Percentiles rank a stretch among this genome's conserved stretches.
phyloP scores from a whole-genome alignment of 73 alveolate genomes.

The Paramecium octaurelia region DNA sequence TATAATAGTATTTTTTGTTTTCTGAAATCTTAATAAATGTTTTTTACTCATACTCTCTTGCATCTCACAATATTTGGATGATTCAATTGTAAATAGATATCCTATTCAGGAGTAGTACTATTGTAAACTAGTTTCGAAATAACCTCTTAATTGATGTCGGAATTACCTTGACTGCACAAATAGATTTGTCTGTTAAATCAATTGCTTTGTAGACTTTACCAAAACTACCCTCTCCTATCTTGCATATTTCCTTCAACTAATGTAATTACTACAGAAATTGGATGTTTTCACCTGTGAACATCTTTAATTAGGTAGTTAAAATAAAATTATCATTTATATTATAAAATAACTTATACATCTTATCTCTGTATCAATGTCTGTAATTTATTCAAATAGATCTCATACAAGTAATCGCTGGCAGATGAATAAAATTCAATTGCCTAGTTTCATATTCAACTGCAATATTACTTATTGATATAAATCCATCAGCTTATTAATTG shows the following conservation, averaged over 20 bases:
- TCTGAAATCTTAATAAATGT: conserved; percentile 40
- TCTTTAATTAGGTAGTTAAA: neutral
- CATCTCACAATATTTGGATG: conserved; percentile 56
- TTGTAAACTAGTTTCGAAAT: neutral
- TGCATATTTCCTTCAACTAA: neutral
- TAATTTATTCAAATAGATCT: conserved; percentile 19
- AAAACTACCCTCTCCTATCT: conserved; percentile 36
- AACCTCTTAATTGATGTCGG: neutral
- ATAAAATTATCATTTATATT: conserved; percentile 31
- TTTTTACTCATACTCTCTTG: conserved; percentile 17
- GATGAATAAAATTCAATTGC: conserved; percentile 50
- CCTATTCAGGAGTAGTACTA: neutral
- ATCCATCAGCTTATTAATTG: conserved; percentile 31
- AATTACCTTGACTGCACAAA: conserved; percentile 42
- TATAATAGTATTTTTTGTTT: conserved; percentile 45
- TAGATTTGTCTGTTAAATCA: neutral
- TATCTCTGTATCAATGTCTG: conserved; percentile 29
- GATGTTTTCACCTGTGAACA: conserved; percentile 10
- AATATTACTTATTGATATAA: conserved; percentile 8
- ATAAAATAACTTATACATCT: conserved; percentile 44
- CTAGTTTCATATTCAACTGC: neutral
- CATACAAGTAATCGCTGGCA: conserved; percentile 19
- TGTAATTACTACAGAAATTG: neutral
- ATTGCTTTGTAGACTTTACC: conserved; percentile 43
- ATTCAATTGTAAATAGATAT: neutral